Evolutionary conservation across 345 rosid genomes (phyloP).

Genomic region (Eucalyptus albens): DNA sequence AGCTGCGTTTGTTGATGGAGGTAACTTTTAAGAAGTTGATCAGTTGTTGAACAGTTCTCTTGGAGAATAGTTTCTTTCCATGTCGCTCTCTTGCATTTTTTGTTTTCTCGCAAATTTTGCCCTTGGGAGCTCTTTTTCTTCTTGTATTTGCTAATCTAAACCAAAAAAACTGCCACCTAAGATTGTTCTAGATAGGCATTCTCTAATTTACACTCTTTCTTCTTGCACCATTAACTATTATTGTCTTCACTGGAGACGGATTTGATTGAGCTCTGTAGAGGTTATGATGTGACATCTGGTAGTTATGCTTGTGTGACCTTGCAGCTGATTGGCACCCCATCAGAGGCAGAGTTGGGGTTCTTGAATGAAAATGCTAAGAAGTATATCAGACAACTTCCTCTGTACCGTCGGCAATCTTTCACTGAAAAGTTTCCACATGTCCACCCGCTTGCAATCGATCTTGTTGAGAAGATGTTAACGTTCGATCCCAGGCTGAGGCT

Average conservation of each 20-base stretch:
- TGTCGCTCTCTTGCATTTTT: background rate
- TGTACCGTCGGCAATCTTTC: constrained; percentile 52
- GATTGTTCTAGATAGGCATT: background rate
- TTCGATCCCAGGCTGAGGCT: constrained; percentile 81
- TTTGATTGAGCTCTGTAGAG: background rate
- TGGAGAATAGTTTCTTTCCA: background rate
- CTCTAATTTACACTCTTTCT: background rate
- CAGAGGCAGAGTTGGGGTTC: constrained; percentile 67
- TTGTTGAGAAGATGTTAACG: constrained; percentile 77
- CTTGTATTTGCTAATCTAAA: background rate
- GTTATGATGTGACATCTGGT: background rate
- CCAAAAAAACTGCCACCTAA: background rate
- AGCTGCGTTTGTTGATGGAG: constrained; percentile 81
- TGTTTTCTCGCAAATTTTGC: background rate
- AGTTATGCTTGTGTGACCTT: background rate
- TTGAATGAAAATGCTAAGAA: constrained; percentile 75
- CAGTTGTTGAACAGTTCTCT: background rate
- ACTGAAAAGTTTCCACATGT: constrained; percentile 60
- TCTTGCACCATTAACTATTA: background rate
- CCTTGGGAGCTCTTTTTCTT: background rate
- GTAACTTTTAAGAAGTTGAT: constrained; percentile 13
- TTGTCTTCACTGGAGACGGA: background rate
- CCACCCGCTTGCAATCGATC: constrained; percentile 64
- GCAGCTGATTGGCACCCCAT: constrained; percentile 84
- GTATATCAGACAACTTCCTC: constrained; percentile 54